These are phyloP conservation scores for Angophora floribunda DNA, from an alignment of 345 rosid species.

Conservation along the genomic window DNA sequence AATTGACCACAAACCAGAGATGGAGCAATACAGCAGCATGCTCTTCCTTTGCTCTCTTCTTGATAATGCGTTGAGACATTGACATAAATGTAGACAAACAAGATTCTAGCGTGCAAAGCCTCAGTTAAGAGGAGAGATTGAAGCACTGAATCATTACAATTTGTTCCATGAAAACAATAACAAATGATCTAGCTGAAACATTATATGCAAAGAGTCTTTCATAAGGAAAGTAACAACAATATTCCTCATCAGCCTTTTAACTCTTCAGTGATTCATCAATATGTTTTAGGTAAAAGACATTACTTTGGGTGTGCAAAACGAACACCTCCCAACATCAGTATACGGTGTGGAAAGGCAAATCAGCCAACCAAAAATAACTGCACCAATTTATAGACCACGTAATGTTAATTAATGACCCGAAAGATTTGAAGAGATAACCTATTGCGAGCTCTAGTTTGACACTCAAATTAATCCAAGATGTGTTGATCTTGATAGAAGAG, in stretches of 20 bases:
- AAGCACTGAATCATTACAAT: background rate
- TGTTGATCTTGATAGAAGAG: background rate
- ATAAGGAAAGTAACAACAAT: background rate
- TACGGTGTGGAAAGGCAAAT: background rate
- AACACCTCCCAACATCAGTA: background rate
- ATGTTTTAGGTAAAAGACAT: background rate
- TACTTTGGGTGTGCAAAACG: background rate
- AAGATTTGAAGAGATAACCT: background rate
- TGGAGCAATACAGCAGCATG: background rate
- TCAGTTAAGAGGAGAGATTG: background rate
- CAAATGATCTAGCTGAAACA: background rate
- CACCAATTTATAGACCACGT: background rate
- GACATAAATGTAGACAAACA: background rate
- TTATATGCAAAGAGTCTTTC: background rate
- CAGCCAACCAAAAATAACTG: background rate
- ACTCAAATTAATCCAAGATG: background rate
- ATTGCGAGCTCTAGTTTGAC: background rate
- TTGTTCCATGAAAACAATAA: background rate
- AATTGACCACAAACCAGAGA: background rate
- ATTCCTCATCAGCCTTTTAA: background rate
- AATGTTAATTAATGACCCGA: background rate
- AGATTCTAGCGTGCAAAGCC: background rate
- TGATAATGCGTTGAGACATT: background rate
- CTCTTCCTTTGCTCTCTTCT: background rate
- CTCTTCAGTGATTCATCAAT: background rate